A percentile compares a stretch with the other conserved stretches of the same genome.
Evolutionary conservation across 805 yeast species (phyloP).

Genomic region (Yamadazyma nakazawae): DNA sequence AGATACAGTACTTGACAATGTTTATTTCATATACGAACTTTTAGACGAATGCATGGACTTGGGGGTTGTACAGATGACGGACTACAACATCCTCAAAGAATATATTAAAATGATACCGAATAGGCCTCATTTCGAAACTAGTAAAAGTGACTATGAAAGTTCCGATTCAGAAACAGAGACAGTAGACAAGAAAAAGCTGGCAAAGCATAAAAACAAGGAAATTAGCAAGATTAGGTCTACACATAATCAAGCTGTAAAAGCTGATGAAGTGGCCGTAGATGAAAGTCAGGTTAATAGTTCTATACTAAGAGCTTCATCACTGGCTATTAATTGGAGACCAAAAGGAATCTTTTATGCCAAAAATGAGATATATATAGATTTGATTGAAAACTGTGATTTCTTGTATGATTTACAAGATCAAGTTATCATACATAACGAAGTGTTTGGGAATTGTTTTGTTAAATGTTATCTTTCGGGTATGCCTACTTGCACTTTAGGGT

Average conservation of each 20-base stretch:
- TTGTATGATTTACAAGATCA: conserved; percentile 29
- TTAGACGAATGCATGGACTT: conserved; percentile 87
- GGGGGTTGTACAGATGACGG: conserved; percentile 84
- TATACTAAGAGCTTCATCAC: conserved; percentile 72
- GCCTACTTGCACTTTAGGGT: conserved; percentile 42
- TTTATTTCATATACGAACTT: conserved; percentile 72
- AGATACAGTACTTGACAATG: conserved; percentile 68
- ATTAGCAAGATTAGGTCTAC: conserved; percentile 30
- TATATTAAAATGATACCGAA: conserved; percentile 60
- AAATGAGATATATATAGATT: conserved; percentile 42
- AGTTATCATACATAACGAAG: conserved; percentile 28
- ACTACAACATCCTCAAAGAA: conserved; percentile 71
- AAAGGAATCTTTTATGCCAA: conserved; percentile 44
- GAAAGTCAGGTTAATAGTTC: conserved; percentile 53
- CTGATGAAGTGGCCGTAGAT: conserved; percentile 26
- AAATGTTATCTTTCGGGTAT: conserved; percentile 42
- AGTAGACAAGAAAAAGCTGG: conserved; percentile 7
- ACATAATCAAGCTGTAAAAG: conserved; percentile 34
- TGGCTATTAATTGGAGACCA: conserved; percentile 46
- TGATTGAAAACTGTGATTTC: conserved; percentile 39
- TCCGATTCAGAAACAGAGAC: conserved; percentile 7
- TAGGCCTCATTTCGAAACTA: conserved; percentile 16
- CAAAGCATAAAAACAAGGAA: conserved; percentile 6
- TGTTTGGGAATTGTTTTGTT: conserved; percentile 33
- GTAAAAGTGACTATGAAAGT: conserved; percentile 1